Evolutionary conservation across 495 filamentous ascomycete species (phyloP).

Genomic region (Pseudomonodictys pantanalensis): DNA sequence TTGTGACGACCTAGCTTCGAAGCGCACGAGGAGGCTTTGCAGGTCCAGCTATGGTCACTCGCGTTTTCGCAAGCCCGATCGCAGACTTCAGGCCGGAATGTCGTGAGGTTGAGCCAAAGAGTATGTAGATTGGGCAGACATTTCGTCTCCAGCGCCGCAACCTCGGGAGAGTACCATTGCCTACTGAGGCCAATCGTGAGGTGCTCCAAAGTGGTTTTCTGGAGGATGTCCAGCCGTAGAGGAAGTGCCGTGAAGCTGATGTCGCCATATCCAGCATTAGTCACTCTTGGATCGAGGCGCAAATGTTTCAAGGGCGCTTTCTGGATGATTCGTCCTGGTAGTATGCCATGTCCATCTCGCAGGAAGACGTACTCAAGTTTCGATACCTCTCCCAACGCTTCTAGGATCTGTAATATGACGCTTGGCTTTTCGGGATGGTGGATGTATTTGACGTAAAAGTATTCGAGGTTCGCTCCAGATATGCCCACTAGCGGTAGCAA

Average conservation of each 20-base stretch:
- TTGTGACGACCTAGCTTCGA: too few relatives aligned
- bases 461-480: background rate
- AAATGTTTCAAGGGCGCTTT: background rate
- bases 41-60: too few relatives aligned
- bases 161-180: background rate
- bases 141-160: background rate
- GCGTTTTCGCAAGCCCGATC: too few relatives aligned
- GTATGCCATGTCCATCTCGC: background rate
- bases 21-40: background rate
- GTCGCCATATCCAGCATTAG: too few relatives aligned
- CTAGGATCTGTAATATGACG: background rate
- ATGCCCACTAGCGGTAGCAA: background rate
- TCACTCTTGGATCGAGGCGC: background rate
- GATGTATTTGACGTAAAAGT: background rate
- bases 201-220: background rate
- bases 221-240: background rate
- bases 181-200: background rate
- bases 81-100: too few relatives aligned
- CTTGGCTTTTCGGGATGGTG: background rate
- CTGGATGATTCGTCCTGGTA: background rate
- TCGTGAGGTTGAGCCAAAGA: background rate
- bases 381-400: background rate
- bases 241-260: background rate
- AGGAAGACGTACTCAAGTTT: slow-evolving; percentile 1
- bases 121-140: background rate